Conservation (phyloP, 2,329 filamentous ascomycete species). For the Paraphaeosphaeria minitans region DNA sequence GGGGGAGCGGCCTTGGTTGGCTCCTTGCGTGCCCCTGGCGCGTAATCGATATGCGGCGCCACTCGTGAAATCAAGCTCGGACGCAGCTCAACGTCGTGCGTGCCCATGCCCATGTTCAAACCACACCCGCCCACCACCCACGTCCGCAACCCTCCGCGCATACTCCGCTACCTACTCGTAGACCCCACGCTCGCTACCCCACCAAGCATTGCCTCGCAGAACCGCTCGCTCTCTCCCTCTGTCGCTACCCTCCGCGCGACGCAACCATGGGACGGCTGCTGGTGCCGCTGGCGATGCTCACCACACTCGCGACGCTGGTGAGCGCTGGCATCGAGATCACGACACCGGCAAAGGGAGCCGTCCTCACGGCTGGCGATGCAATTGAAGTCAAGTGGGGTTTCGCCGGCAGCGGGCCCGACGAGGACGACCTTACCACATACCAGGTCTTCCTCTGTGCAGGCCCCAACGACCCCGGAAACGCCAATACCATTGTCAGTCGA, state of each 20-base stretch:
- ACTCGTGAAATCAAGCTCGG: slow-evolving; percentile 24
- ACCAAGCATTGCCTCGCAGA: slow-evolving; percentile 1
- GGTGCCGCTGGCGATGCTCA: slow-evolving; percentile 35
- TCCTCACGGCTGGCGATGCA: slow-evolving; percentile 55
- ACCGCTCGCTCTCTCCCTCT: slow-evolving; percentile 12
- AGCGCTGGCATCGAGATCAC: slow-evolving; percentile 62
- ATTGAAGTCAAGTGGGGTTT: slow-evolving; percentile 64
- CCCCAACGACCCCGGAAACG: slow-evolving; percentile 53
- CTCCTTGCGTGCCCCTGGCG: slow-evolving; percentile 14
- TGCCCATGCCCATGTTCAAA: not conserved
- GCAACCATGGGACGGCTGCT: slow-evolving; percentile 36
- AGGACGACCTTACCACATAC: slow-evolving; percentile 60
- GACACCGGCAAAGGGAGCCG: slow-evolving; percentile 57
- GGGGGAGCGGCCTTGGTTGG: slow-evolving; percentile 13
- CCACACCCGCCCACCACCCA: slow-evolving; percentile 9
- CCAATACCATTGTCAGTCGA: slow-evolving; percentile 52
- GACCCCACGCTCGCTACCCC: slow-evolving; percentile 5
- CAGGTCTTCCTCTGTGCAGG: slow-evolving; percentile 66
- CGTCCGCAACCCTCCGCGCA: slow-evolving; percentile 6
- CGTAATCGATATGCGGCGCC: slow-evolving; percentile 29
- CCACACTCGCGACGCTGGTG: slow-evolving; percentile 49
- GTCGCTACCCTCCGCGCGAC: slow-evolving; percentile 20
- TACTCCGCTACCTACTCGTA: slow-evolving; percentile 2
- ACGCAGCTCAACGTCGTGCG: slow-evolving; percentile 8
- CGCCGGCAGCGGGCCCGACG: slow-evolving; percentile 55